A percentile compares a stretch with the other conserved stretches of the same genome.
Evolutionary conservation across 2,329 filamentous ascomycete species (phyloP).

Genomic region (Ciborinia camelliae): DNA sequence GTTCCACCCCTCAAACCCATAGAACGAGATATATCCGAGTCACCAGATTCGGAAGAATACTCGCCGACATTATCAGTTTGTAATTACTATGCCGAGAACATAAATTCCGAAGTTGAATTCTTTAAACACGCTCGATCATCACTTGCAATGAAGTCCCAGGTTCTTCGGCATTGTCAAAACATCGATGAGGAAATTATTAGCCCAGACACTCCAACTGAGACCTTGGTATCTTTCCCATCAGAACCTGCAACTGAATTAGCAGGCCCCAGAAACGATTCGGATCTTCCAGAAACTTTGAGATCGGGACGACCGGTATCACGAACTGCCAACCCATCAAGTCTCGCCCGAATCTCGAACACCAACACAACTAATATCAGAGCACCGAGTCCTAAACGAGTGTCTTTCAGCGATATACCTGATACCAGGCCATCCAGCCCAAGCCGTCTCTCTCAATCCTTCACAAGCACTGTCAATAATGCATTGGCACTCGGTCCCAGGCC

Average conservation of each 20-base stretch:
- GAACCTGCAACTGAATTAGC: no score
- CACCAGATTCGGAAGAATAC: conserved; percentile 13
- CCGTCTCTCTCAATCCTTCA: neutral
- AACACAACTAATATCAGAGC: neutral
- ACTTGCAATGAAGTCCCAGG: conserved; percentile 20
- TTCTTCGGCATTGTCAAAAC: conserved; percentile 23
- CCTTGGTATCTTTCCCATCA: conserved; percentile 3
- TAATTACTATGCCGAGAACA: conserved; percentile 28
- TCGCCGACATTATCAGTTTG: conserved; percentile 29
- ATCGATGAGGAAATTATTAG: conserved; percentile 17
- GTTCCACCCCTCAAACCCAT: conserved; percentile 18
- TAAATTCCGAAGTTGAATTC: conserved; percentile 28
- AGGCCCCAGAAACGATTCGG: neutral
- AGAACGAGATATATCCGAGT: conserved; percentile 3
- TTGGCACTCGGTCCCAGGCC: neutral
- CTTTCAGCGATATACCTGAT: neutral
- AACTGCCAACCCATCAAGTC: neutral
- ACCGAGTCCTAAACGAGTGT: neutral
- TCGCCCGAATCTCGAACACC: neutral
- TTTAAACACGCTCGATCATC: conserved; percentile 20
- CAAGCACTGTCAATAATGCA: neutral
- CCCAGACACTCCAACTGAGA: conserved; percentile 11
- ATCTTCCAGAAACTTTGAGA: neutral
- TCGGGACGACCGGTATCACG: neutral
- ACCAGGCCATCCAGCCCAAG: neutral